Conservation (phyloP, 1,139 yeast genomes). For the Protomyces arabidopsidicola region DNA sequence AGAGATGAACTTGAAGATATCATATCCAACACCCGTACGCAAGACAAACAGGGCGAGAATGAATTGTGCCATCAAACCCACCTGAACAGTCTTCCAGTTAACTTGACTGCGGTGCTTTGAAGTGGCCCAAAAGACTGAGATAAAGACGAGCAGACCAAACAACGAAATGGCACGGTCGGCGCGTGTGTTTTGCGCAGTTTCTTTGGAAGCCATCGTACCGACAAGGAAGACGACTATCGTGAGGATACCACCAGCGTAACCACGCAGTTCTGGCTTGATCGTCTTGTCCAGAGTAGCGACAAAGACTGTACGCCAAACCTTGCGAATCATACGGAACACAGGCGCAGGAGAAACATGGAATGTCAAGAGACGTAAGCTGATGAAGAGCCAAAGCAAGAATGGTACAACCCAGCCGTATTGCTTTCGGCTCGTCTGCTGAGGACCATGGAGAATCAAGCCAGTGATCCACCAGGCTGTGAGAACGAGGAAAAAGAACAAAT, state of each 20-base stretch:
- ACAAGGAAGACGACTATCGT: constrained; percentile 50
- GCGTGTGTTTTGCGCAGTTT: constrained; percentile 49
- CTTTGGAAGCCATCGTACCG: constrained; percentile 56
- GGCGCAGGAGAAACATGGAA: constrained; percentile 49
- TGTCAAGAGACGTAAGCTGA: constrained; percentile 54
- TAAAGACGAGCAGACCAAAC: constrained; percentile 53
- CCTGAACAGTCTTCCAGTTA: constrained; percentile 60
- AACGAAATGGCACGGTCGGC: constrained; percentile 58
- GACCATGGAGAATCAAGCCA: constrained; percentile 45
- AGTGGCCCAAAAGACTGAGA: constrained; percentile 47
- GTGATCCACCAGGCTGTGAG: constrained; percentile 68
- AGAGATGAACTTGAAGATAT: constrained; percentile 60
- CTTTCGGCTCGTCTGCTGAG: constrained; percentile 39
- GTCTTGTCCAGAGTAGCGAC: constrained; percentile 43
- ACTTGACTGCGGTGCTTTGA: constrained; percentile 49
- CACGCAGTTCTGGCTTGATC: constrained; percentile 29
- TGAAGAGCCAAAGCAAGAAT: constrained; percentile 52
- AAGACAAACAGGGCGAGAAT: constrained; percentile 59
- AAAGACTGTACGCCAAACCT: constrained; percentile 47
- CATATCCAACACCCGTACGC: constrained; percentile 59
- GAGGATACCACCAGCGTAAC: constrained; percentile 39
- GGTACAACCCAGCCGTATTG: constrained; percentile 61
- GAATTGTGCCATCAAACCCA: constrained; percentile 60
- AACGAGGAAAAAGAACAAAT: constrained; percentile 39
- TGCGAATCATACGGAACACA: constrained; percentile 37